Base-by-base conservation (phyloP, 2,329 filamentous ascomycete species). In the Neopestalotiopsis rosae region DNA sequence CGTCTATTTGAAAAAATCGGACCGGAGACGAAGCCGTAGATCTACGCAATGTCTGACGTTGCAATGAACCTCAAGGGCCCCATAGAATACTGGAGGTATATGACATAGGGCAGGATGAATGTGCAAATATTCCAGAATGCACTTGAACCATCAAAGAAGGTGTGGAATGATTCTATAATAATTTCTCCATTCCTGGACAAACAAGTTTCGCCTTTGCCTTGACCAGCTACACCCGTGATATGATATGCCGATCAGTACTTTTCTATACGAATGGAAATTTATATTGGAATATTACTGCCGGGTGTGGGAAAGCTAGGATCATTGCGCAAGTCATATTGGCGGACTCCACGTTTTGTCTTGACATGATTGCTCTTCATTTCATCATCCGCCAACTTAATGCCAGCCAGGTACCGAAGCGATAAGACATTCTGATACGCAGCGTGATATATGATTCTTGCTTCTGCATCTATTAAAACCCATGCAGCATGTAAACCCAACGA, bases 1-100 rank as follows among this genome's bases (percentile, higher is more conserved):
- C n/a, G 45, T 52, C 14, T 52, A 24, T 17, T 52, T 52, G 45
- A 52, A 20, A 49, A n/a, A 20, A 52, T 24, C 45, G 45, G 45
- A 52, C 45, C 45, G 14, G 45, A 52, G 14, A 52, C 20, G 20
- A 14, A 52, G 45, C 45, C 45, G 45, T n/a, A 52, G 45, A 52
- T 52, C 45, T 52, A n/a, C 45, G 45, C 45, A 52, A 52, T 52
- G 45, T 52, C 45, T 52, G 45, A 52, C 45, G 45, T 52, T 20
- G 45, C 45, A 24, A n/a, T 24, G 45, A 52, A 9, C 17, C n/a
- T 17, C 17, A 24, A 52, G n/a, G 17, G 45, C 17, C 45, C 45
- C 45, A 52, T 52, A 52, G 45, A 52, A 52, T 52, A 52, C 20
- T 17, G 45, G 17, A 52, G 45, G 7, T 52, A 20, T 7, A 52